phyloP scores from a whole-genome alignment of 2,329 filamentous ascomycete species.

The Xylariaceae sp. region DNA sequence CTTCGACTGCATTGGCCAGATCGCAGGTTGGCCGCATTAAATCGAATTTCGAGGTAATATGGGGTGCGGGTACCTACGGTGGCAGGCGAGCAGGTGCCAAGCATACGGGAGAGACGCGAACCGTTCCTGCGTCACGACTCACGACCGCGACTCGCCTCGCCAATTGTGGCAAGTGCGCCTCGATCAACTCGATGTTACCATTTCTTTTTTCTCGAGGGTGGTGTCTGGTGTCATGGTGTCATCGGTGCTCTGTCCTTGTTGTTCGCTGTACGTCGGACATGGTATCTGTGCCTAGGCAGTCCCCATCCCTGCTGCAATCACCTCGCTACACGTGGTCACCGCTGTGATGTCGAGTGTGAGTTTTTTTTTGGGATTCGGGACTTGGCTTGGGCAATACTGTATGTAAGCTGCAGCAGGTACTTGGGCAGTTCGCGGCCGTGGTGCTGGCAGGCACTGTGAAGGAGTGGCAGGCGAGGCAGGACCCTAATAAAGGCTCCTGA shows the following conservation, averaged over 20 bases:
- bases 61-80: no score
- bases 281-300: no score
- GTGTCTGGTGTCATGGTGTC: slow-evolving; percentile 1
- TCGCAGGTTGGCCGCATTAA: no score
- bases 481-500: background rate
- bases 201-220: background rate
- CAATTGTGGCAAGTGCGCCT: no score
- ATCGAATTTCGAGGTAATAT: no score
- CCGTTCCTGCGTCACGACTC: slow-evolving; percentile 19
- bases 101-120: background rate
- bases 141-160: background rate
- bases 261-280: no score
- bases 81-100: no score
- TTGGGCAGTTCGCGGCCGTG: background rate
- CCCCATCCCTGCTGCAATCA: slow-evolving; percentile 21
- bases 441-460: background rate
- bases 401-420: background rate
- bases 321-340: slow-evolving; percentile 20
- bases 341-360: slow-evolving; percentile 11
- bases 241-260: background rate
- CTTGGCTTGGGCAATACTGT: background rate
- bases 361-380: slow-evolving; percentile 4
- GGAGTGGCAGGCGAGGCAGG: background rate
- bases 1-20: no score
- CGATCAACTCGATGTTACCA: slow-evolving; percentile 1